Evolutionary conservation across 2,329 filamentous ascomycete species (phyloP).

Genomic region (Diaporthe australafricana): DNA sequence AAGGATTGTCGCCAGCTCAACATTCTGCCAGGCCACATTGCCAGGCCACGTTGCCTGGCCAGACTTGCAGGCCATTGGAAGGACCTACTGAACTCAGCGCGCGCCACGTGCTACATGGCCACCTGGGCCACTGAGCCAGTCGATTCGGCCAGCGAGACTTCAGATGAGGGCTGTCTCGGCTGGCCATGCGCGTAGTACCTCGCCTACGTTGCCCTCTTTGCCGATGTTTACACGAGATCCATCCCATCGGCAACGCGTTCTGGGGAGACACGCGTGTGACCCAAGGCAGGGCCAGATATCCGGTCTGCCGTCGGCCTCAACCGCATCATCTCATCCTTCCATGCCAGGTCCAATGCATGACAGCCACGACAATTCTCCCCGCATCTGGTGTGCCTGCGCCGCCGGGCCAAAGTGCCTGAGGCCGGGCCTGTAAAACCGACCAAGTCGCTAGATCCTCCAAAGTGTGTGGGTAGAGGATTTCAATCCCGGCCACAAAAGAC

Average conservation of each 20-base stretch:
- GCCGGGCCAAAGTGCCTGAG: not conserved
- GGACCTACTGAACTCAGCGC: constrained; percentile 18
- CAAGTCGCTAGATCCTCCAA: not conserved
- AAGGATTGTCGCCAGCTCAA: constrained; percentile 8
- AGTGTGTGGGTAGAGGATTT: not conserved
- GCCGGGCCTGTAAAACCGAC: not conserved
- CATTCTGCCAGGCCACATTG: not conserved
- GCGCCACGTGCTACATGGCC: constrained; percentile 31
- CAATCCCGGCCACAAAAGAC: not conserved
- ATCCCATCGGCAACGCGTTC: not conserved
- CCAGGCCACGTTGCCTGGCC: not conserved
- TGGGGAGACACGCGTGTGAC: not conserved
- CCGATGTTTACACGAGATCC: not conserved
- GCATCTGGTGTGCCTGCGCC: not conserved
- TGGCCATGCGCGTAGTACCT: not conserved
- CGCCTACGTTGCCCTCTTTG: not conserved
- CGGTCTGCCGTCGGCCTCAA: not conserved
- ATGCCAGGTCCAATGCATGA: not conserved
- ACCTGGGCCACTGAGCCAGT: constrained; percentile 12
- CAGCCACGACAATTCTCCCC: not conserved
- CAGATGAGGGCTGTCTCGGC: not conserved
- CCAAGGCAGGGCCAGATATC: not conserved
- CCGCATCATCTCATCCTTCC: not conserved
- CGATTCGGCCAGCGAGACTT: not conserved
- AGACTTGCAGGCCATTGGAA: not conserved